phyloP scores from a whole-genome alignment of 2,329 filamentous ascomycete genomes.

The Fusarium sp. region DNA sequence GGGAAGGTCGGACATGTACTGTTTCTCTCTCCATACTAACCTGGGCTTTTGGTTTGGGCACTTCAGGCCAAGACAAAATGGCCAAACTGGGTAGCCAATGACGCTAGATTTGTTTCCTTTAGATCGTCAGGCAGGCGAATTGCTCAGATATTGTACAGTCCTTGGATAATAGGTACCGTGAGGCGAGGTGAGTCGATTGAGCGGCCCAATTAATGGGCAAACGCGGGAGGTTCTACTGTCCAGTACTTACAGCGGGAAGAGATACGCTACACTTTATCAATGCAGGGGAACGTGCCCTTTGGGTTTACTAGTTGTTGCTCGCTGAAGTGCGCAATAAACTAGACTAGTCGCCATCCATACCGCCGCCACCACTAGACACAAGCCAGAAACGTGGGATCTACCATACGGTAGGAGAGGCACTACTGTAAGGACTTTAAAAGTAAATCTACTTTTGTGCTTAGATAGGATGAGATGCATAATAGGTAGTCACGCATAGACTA shows the following conservation, averaged over 20 bases:
- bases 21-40: neutral
- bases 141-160: constrained; percentile 39
- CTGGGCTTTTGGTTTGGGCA: constrained; percentile 1
- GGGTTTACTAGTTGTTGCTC: neutral
- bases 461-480: constrained; percentile 8
- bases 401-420: constrained; percentile 1
- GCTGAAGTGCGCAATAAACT: constrained; percentile 16
- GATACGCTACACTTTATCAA: neutral
- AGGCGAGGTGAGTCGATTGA: constrained; percentile 26
- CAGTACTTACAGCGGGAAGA: neutral
- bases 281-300: constrained; percentile 29
- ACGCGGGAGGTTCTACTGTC: constrained; percentile 13
- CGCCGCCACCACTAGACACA: constrained; percentile 18
- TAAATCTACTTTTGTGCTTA: neutral
- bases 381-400: constrained; percentile 10
- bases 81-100: constrained; percentile 42
- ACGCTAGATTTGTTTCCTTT: constrained; percentile 43
- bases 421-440: constrained; percentile 3
- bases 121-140: constrained; percentile 45
- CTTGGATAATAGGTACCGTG: constrained; percentile 30
- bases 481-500: neutral
- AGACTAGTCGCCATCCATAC: neutral
- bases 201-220: constrained; percentile 35
- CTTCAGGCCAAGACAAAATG: constrained; percentile 35
- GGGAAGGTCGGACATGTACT: constrained; percentile 9